These are phyloP conservation scores for Domatiomyces catenatus DNA, from an alignment of 2,329 filamentous ascomycete species.

Conservation along the genomic window DNA sequence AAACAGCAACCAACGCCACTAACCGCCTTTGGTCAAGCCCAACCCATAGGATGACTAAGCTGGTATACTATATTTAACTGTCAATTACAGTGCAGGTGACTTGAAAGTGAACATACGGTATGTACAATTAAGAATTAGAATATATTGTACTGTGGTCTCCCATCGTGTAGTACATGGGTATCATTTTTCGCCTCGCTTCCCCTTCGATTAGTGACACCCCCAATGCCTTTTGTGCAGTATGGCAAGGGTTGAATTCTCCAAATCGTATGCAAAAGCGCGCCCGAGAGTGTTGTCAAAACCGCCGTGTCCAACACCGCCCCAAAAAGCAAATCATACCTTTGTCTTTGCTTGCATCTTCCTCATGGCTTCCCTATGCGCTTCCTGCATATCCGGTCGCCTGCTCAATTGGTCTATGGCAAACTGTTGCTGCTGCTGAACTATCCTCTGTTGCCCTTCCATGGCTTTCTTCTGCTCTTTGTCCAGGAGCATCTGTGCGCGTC, in stretches of 20 bases:
- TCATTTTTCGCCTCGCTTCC: background rate
- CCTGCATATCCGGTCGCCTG: constrained; percentile 58
- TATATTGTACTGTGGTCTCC: background rate
- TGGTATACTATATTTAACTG: too few species aligned
- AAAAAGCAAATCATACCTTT: background rate
- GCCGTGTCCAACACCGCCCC: background rate
- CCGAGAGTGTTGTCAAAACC: background rate
- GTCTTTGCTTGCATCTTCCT: constrained; percentile 53
- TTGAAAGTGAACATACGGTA: too few species aligned
- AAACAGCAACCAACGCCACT: too few species aligned
- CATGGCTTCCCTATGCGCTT: constrained; percentile 65
- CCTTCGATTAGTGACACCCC: background rate
- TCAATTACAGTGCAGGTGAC: too few species aligned
- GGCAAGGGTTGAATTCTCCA: background rate
- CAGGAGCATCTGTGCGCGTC: constrained; percentile 35
- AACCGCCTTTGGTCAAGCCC: too few species aligned
- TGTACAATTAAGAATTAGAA: background rate
- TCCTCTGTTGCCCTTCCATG: constrained; percentile 42
- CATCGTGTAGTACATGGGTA: background rate
- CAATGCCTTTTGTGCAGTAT: background rate
- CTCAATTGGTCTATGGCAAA: constrained; percentile 58
- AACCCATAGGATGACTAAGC: too few species aligned
- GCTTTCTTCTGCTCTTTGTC: constrained; percentile 50
- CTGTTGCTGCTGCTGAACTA: constrained; percentile 44
- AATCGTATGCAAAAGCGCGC: background rate